phyloP scores from a whole-genome alignment of 257 asterid species.

The Datura wrightii region DNA sequence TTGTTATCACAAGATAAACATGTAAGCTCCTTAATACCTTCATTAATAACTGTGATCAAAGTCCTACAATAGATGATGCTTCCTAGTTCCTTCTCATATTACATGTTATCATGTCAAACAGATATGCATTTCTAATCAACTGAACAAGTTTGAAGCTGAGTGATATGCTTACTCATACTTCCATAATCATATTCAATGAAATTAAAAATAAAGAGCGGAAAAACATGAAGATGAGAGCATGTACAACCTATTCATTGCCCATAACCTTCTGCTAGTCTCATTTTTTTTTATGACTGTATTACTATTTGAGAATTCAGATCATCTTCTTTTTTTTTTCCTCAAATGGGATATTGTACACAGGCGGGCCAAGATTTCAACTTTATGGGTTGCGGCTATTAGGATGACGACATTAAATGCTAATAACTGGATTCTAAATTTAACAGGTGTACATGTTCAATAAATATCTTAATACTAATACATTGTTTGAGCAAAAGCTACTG shows the following conservation, averaged over 20 bases:
- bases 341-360: background rate
- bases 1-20: slow-evolving; percentile 6
- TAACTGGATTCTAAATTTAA: background rate
- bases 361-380: background rate
- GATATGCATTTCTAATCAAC: background rate
- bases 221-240: slow-evolving; percentile 6
- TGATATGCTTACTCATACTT: slow-evolving; percentile 10
- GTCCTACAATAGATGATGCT: background rate
- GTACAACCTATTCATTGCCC: background rate
- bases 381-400: background rate
- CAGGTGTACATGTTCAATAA: background rate
- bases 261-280: background rate
- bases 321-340: background rate
- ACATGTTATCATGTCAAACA: background rate
- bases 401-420: background rate
- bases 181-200: background rate
- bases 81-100: background rate
- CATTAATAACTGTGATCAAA: slow-evolving; percentile 1
- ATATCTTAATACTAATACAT: background rate
- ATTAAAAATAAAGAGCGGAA: background rate
- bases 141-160: background rate
- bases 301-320: background rate
- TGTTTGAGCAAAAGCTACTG: background rate
- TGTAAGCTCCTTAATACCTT: background rate
- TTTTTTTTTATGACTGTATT: background rate